Percentiles rank a stretch among this genome's conserved stretches.
Conservation (phyloP, 2,329 filamentous ascomycete species). For the Ophiostoma populinum region DNA sequence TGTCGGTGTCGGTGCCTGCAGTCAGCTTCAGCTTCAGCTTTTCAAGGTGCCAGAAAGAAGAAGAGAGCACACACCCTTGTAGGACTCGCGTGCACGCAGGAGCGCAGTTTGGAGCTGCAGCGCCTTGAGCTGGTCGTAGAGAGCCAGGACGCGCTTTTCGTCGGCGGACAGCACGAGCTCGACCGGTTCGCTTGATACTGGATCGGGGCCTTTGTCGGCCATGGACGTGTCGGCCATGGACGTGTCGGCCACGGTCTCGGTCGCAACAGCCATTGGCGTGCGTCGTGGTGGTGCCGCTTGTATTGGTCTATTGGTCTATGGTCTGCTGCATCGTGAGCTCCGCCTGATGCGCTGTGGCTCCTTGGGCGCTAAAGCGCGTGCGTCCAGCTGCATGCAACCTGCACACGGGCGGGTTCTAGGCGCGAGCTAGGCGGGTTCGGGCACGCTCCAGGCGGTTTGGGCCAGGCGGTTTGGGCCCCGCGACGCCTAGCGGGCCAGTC, state of each 20-base stretch:
- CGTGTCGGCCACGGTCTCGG: slow-evolving; percentile 9
- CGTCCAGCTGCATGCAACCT: no score
- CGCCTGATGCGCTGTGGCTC: no score
- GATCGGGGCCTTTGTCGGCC: background rate
- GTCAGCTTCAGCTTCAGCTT: no score
- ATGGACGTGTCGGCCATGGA: slow-evolving; percentile 7
- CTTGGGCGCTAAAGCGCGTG: no score
- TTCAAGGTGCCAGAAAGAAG: no score
- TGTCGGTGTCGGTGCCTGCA: background rate
- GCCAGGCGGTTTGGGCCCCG: no score
- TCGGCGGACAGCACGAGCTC: slow-evolving; percentile 42
- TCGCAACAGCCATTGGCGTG: no score
- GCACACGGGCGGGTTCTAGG: no score
- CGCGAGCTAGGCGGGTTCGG: no score
- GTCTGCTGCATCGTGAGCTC: no score
- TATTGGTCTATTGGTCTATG: background rate
- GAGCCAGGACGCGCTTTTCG: slow-evolving; percentile 47
- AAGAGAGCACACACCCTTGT: slow-evolving; percentile 11
- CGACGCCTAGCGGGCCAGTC: no score
- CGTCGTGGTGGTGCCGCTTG: background rate
- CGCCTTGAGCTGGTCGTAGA: slow-evolving; percentile 56
- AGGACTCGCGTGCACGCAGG: slow-evolving; percentile 31
- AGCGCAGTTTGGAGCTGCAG: slow-evolving; percentile 57
- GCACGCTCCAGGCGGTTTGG: no score
- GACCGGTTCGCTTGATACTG: slow-evolving; percentile 2